Evolutionary conservation across 1,139 yeast genomes (phyloP), one percentile per base, ranked within the genome.

Genomic region (Candida sp.): DNA sequence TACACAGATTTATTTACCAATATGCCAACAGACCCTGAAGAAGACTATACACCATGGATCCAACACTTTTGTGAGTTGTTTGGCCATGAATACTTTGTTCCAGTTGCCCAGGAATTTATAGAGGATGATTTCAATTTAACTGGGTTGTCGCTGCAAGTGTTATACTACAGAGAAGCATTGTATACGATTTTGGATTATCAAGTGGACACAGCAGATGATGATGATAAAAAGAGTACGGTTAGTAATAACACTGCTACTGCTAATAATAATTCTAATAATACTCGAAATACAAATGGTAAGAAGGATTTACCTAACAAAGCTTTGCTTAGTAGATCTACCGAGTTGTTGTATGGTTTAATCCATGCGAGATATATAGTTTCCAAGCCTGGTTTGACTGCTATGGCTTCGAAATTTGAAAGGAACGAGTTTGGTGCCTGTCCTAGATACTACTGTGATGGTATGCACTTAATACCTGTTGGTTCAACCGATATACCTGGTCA

Each of bases 121-220:
- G 97, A 91, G 57, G 99, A 93, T 64, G 98, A 93, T 56, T 93
- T 93, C 73, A 93, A 93, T 60, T 74, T 93, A 55, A 91, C 98
- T 1, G 98, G 98, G 2, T 75, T 93, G 45, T 78, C 87, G 25
- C 79, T 83, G 56, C 82, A 87, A 50, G 97, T 93, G 4, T 96
- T 98, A 7, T 87, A 84, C 61, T 93, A 91, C 64, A 75, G 93
- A 59, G 96, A 90, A 61, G 97, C 98, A 4, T 69, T 93, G 50
- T 97, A 91, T 64, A 78, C 95, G 53, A 90, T 93, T 47, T 71
- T 93, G 50, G 79, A 74, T 55, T 74, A 73, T 53, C 98, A 91
- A 60, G 81, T 89, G 40, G 97, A 88, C 54, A 89, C 95, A 2
- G 86, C 86, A 44, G 78, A 73, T 45, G 77, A 71, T 46, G 62